Base-by-base conservation (phyloP, 352 stramenopile species). In the Stephanocyclus meneghinianus region DNA sequence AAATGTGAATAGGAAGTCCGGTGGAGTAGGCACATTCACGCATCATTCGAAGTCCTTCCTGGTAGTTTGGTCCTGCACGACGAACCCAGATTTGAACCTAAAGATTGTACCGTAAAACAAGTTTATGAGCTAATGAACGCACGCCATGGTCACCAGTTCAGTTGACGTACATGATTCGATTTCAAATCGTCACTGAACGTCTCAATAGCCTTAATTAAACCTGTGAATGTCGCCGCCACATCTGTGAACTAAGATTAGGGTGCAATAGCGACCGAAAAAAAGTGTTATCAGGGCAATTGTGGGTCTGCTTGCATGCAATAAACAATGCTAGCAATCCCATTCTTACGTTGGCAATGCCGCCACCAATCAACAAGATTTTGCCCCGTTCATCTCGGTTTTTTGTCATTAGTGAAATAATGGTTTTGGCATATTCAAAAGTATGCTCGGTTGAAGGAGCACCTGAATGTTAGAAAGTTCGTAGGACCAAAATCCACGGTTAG, bases 371-470 rank as follows among this genome's bases (percentile, higher is more conserved):
- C 50, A 99, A 90, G 60, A 98, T 95, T 90, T 98, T 98, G 40
- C 91, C 92, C 40, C 91, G 89, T 35, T 95, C 89, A 84, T 98
- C 91, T 59, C 94, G 92, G 69, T 96, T 90, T 74, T 93, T 92
- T 74, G 95, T 98, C 96, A 98, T 98, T 0, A 98, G 90, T 40
- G 95, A 92, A 59, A 99, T 93, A 50, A 99, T 96, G 8, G 96
- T 98, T 80, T 97, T 96, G 56, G 96, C 96, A 89, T 98, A 99
- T 83, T 98, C 95, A 90, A 97, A 98, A 1, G 96, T 99, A 86
- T 98, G 95, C 35, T 97, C 95, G 71, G 98, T 96, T 71, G 90
- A 97, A 18, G 96, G 96, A n/a, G 96, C 96, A 26, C 96, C 96
- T 40, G 53, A 4, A 40, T 40, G 35, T 9, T 40, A 40, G 7